phyloP scores from a whole-genome alignment of 352 stramenopile species.

The Pythium monospermum region DNA sequence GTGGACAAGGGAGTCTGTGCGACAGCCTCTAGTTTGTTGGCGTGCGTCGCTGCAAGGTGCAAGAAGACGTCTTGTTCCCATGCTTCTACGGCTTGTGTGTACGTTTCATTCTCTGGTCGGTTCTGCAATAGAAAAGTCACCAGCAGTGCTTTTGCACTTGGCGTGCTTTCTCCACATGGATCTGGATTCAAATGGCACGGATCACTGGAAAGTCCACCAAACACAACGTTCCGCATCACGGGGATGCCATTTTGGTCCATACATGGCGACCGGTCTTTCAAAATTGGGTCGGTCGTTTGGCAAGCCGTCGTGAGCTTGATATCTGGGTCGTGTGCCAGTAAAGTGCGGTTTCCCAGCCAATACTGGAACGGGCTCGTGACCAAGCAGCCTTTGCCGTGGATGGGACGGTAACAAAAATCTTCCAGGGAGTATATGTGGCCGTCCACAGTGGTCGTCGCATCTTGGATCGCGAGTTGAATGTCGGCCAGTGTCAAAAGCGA shows the following conservation, averaged over 20 bases:
- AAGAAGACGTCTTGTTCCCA: constrained; percentile 86
- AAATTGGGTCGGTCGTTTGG: constrained; percentile 58
- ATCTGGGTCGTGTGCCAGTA: constrained; percentile 61
- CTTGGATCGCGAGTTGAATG: constrained; percentile 58
- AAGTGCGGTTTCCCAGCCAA: constrained; percentile 50
- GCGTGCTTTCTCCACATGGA: constrained; percentile 75
- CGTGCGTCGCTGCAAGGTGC: constrained; percentile 21
- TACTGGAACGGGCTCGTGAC: constrained; percentile 84
- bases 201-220: constrained; percentile 64
- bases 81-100: constrained; percentile 60
- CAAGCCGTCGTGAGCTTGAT: constrained; percentile 87
- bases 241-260: constrained; percentile 89
- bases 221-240: constrained; percentile 87
- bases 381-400: constrained; percentile 72
- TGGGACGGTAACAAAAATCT: constrained; percentile 77
- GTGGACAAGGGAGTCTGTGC: constrained; percentile 12
- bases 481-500: constrained; percentile 57
- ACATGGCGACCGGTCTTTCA: constrained; percentile 59
- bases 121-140: constrained; percentile 88
- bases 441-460: constrained; percentile 19
- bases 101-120: constrained; percentile 63
- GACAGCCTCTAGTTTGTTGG: not conserved
- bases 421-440: constrained; percentile 46
- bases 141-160: constrained; percentile 69
- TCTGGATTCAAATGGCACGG: constrained; percentile 74